phyloP scores from a whole-genome alignment of 495 filamentous ascomycete genomes.

The Xylaria intraflava region DNA sequence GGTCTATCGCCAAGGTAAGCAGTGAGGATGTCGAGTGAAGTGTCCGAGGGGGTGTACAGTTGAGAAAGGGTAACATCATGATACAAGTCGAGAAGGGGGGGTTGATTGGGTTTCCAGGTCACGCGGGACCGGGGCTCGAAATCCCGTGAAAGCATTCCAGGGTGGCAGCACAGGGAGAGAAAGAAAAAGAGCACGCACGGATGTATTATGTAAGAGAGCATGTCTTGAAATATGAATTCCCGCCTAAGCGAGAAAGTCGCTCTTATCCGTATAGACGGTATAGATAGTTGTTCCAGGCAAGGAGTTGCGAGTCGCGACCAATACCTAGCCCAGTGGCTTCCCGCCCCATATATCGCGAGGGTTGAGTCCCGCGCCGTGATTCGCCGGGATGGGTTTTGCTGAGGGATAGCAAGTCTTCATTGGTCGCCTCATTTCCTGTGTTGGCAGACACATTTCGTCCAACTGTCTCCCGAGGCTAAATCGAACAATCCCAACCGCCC shows the following conservation, averaged over 20 bases:
- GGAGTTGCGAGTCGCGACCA: too few species aligned
- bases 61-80: neutral
- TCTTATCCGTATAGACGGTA: too few species aligned
- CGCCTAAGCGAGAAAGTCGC: too few species aligned
- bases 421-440: conserved; percentile 11
- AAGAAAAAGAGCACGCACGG: too few species aligned
- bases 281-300: neutral
- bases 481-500: too few species aligned
- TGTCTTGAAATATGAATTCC: too few species aligned
- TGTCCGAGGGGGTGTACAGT: neutral
- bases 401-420: neutral
- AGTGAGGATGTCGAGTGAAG: too few species aligned
- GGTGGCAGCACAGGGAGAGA: too few species aligned
- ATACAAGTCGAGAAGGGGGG: neutral
- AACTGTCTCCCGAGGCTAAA: conserved; percentile 6
- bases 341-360: neutral
- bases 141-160: too few species aligned
- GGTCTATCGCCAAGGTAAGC: too few species aligned
- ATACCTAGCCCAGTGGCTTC: neutral
- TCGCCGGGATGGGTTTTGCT: neutral
- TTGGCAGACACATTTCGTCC: conserved; percentile 5
- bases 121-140: neutral
- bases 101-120: neutral
- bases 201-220: too few species aligned
- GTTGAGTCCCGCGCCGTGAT: neutral